Base-by-base conservation (phyloP, 345 rosid species). In the Populus davidiana region DNA sequence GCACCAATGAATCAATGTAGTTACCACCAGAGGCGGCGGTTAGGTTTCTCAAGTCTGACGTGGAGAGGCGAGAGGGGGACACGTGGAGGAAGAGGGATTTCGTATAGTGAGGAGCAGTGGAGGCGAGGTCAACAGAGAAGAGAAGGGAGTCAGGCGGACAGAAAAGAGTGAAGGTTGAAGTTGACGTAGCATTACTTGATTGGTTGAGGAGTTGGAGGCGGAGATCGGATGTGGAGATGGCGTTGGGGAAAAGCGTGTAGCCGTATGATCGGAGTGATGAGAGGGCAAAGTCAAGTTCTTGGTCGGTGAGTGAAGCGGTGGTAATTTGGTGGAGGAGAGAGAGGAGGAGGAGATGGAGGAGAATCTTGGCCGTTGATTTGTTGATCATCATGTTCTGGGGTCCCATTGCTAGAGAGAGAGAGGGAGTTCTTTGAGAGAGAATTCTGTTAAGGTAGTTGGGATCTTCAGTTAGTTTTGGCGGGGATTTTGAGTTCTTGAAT, bases 241-340 rank as follows among this genome's bases (percentile, higher is more conserved):
- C 83, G 77, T 81, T 81, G 14, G 86, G 81, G 81, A 86, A 86
- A 49, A 86, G 79, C 6, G 75, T 81, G 73, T 79, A 83, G 71
- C 86, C 86, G 23, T 44, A 76, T 1, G 78, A 81, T 33, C 83
- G 81, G 78, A 86, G 85, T 35, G 85, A 81, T n/a, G 73, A 41
- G 41, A 79, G 25, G 13, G 85, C 86, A 1, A 75, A 67, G 4
- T 79, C 81, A 4, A 86, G 81, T 67, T 83, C 86, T 31, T 76
- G 69, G 25, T 47, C 44, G 71, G 79, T 69, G 67, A 69, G 31
- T 16, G 6, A 5, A 14, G 72, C 54, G 21, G 73, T 18, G 31
- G 73, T 9, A 9, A n/a, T 8, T 1, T 35, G 23, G 14, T 36
- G 35, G 67, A 73, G 75, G 33, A 73, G 66, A 38, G 38, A n/a